A percentile compares a stretch with the other conserved stretches of the same genome.
Evolutionary conservation across 2,329 filamentous ascomycete genomes (phyloP).

Genomic region (Diaporthe caulivora): DNA sequence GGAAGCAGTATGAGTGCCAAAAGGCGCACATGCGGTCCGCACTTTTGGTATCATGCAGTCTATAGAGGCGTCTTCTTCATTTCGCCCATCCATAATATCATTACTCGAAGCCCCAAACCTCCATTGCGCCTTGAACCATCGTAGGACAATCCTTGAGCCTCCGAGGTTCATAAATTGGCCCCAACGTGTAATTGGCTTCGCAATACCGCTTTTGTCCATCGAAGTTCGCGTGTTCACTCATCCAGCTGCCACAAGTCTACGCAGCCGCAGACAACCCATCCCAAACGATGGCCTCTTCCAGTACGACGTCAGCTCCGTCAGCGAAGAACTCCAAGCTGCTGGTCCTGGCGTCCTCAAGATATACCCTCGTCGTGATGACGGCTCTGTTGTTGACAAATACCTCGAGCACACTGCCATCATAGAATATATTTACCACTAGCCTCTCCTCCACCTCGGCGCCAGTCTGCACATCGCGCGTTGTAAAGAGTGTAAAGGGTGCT

Average conservation of each 20-base stretch:
- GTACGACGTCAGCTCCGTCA: slow-evolving; percentile 34
- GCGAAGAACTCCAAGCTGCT: slow-evolving; percentile 45
- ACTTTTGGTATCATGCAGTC: slow-evolving; percentile 18
- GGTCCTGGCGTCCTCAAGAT: slow-evolving; percentile 42
- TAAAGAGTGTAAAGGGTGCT: slow-evolving; percentile 61
- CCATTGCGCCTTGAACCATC: not conserved
- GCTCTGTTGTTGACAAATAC: slow-evolving; percentile 59
- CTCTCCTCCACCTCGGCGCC: slow-evolving; percentile 47
- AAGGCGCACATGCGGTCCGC: not conserved
- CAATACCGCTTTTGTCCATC: no score
- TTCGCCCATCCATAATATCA: slow-evolving; percentile 1
- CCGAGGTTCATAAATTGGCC: not conserved
- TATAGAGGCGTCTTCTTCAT: not conserved
- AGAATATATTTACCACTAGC: slow-evolving; percentile 55
- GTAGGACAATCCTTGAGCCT: no score
- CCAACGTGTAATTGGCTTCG: not conserved
- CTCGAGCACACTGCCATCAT: slow-evolving; percentile 57
- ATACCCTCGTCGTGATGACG: slow-evolving; percentile 55
- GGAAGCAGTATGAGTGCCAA: not conserved
- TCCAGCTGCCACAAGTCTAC: not conserved
- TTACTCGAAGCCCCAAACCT: not conserved
- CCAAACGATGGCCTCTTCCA: slow-evolving; percentile 30
- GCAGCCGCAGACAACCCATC: slow-evolving; percentile 20
- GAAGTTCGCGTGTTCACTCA: not conserved
- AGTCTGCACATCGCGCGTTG: slow-evolving; percentile 38